Evolutionary conservation across 106 monocot genomes (phyloP).

Genomic region (Allium fistulosum): DNA sequence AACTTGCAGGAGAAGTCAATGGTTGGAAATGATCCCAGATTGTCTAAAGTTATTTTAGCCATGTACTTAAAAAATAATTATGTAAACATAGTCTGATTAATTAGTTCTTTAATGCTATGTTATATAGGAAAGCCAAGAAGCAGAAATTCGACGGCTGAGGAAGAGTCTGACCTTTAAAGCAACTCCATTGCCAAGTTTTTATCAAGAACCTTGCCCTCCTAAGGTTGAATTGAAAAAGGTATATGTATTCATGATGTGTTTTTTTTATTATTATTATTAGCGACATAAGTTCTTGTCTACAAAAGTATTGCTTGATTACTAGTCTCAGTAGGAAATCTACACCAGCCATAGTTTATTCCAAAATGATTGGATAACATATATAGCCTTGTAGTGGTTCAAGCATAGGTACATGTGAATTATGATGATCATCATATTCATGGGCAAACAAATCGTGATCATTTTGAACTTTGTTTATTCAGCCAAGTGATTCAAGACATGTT

Average conservation of each 20-base stretch:
- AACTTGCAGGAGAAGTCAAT: conserved; percentile 85
- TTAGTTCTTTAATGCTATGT: conserved; percentile 2
- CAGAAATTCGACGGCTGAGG: conserved; percentile 78
- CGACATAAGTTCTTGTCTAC: no score
- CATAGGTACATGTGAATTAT: no score
- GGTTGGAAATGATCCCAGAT: conserved; percentile 20
- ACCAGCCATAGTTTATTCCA: no score
- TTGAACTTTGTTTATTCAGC: no score
- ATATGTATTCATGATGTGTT: not conserved
- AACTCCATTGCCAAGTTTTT: conserved; percentile 89
- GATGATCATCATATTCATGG: no score
- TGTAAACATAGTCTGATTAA: not conserved
- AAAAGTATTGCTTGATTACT: no score
- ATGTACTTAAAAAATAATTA: not conserved
- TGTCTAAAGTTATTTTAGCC: not conserved
- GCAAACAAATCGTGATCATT: no score
- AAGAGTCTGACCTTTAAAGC: conserved; percentile 94
- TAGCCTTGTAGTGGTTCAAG: no score
- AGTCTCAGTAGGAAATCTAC: no score
- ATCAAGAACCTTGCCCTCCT: conserved; percentile 77
- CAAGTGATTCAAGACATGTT: no score
- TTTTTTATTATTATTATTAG: not conserved
- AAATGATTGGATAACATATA: no score
- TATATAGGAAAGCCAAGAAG: conserved; percentile 81
- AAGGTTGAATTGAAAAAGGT: conserved; percentile 90